Evolutionary conservation across 176 grass and related monocot species (phyloP).

Genomic region (Oryza punctata): DNA sequence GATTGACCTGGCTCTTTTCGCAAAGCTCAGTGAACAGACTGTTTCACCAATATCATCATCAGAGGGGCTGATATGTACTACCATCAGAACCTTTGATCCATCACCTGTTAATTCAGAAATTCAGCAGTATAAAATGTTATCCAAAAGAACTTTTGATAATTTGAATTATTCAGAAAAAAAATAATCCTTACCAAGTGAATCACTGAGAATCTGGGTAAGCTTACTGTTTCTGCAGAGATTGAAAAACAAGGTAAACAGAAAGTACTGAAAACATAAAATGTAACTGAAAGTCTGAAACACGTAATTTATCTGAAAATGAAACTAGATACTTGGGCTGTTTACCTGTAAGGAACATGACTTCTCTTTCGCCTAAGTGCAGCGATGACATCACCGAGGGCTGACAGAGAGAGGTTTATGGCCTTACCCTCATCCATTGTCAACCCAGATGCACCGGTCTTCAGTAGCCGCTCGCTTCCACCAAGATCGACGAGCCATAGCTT

Average conservation of each 20-base stretch:
- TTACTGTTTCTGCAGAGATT: conserved; percentile 81
- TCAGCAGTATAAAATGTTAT: conserved; percentile 4
- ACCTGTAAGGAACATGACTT: conserved; percentile 92
- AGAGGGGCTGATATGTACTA: conserved; percentile 80
- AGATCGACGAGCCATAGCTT: conserved; percentile 94
- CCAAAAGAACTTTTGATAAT: background rate
- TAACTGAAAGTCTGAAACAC: background rate
- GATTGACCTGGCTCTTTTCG: conserved; percentile 73
- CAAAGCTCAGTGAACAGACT: conserved; percentile 75
- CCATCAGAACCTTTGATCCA: conserved; percentile 86
- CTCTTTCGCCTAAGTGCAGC: conserved; percentile 78
- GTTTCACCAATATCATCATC: conserved; percentile 77
- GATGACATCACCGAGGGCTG: conserved; percentile 93
- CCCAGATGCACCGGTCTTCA: conserved; percentile 88
- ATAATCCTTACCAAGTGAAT: conserved; percentile 71
- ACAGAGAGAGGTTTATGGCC: conserved; percentile 93
- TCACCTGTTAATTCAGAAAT: conserved; percentile 45
- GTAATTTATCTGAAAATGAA: background rate
- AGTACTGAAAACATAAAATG: conserved; percentile 6
- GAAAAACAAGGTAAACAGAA: background rate
- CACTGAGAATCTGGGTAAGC: conserved; percentile 91
- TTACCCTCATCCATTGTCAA: conserved; percentile 92
- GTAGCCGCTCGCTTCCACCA: conserved; percentile 86
- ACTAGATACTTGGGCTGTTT: conserved; percentile 3
- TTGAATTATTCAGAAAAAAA: background rate